Conservation (phyloP, 2,329 filamentous ascomycete species). For the Sodiomyces alkalinus region DNA sequence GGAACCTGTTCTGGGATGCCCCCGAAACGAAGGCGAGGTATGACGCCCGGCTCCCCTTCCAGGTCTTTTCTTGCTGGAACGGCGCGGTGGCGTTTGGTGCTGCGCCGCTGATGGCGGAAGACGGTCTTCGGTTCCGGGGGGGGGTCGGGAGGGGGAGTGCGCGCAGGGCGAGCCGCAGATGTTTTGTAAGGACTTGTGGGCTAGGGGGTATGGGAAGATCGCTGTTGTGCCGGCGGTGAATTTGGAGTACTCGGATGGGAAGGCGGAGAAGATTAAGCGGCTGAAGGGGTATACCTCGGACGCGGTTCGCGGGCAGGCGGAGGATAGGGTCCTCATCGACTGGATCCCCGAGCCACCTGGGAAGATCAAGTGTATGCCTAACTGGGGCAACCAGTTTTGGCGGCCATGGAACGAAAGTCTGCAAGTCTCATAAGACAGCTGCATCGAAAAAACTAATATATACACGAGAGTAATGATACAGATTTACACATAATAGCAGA, state of each 20-base stretch:
- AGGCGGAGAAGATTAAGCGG: conserved; percentile 28
- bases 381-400: conserved; percentile 24
- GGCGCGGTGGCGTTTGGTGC: conserved; percentile 34
- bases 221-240: conserved; percentile 41
- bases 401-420: conserved; percentile 25
- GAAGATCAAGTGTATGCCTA: conserved; percentile 31
- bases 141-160: conserved; percentile 26
- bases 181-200: conserved; percentile 44
- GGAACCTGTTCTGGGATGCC: conserved; percentile 39
- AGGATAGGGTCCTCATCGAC: conserved; percentile 17
- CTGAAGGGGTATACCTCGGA: conserved; percentile 29
- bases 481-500: too few species aligned
- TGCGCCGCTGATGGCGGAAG: conserved; percentile 22
- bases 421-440: too few species aligned
- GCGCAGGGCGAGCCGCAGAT: conserved; percentile 37
- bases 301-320: conserved; percentile 7
- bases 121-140: conserved; percentile 26
- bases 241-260: conserved; percentile 34
- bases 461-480: too few species aligned
- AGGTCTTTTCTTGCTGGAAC: conserved; percentile 48
- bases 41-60: conserved; percentile 28
- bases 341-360: conserved; percentile 30
- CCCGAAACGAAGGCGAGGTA: conserved; percentile 18
- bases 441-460: too few species aligned
- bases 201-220: conserved; percentile 30